These are phyloP conservation scores for Ambispora gerdemannii DNA, from an alignment of 192 early-diverging fungal species.

Conservation along the genomic window DNA sequence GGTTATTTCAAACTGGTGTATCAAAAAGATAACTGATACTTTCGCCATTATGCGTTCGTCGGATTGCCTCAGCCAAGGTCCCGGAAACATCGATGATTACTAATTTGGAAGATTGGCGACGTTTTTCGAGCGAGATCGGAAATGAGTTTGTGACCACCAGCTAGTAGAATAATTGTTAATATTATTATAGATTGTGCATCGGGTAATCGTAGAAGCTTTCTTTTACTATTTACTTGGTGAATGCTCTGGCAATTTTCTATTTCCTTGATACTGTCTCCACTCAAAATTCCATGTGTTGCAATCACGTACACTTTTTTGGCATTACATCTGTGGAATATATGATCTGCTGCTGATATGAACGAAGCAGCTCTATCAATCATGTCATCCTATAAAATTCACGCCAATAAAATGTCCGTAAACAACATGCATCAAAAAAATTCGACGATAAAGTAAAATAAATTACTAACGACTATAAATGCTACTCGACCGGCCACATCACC, in stretches of 20 bases:
- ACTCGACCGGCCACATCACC: constrained; percentile 86
- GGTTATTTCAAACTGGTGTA: constrained; percentile 9
- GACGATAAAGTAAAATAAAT: not conserved
- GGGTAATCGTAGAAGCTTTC: not conserved
- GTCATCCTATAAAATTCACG: constrained; percentile 70
- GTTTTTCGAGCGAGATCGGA: constrained; percentile 71
- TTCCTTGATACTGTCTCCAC: constrained; percentile 78
- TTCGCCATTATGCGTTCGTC: constrained; percentile 86
- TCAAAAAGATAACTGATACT: constrained; percentile 86
- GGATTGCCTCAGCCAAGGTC: constrained; percentile 82
- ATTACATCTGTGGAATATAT: constrained; percentile 76
- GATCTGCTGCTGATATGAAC: constrained; percentile 90
- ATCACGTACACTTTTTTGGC: constrained; percentile 84
- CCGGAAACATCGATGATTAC: constrained; percentile 81
- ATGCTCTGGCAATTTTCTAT: constrained; percentile 80
- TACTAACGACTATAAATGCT: constrained; percentile 76
- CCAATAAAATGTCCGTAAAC: too few species aligned
- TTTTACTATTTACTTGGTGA: constrained; percentile 52
- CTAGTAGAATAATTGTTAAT: not conserved
- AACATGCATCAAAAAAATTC: too few species aligned
- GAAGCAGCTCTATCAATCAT: constrained; percentile 88
- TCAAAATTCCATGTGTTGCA: constrained; percentile 93
- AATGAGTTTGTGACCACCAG: constrained; percentile 91
- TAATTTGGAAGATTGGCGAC: constrained; percentile 69
- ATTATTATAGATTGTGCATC: not conserved